Evolutionary conservation across 1,284 basidiomycete genomes (phyloP).

Genomic region (Cerioporus squamosus): DNA sequence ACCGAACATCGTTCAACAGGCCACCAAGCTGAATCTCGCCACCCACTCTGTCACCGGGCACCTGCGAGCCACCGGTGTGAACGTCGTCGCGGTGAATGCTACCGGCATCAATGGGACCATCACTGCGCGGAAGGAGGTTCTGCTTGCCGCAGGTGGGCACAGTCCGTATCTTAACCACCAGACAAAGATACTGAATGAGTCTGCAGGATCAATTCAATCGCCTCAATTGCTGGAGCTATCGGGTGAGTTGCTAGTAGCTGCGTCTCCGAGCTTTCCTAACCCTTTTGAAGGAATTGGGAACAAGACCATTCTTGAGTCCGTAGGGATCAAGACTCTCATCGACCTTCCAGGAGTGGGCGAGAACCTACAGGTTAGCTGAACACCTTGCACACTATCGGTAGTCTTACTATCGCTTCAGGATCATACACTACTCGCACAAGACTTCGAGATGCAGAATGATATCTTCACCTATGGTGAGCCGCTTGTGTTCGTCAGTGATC

Average conservation of each 20-base stretch:
- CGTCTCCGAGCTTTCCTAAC: not conserved
- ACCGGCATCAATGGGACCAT: constrained; percentile 14
- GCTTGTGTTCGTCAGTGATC: not conserved
- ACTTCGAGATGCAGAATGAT: constrained; percentile 7
- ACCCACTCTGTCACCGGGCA: not conserved
- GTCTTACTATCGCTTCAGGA: not conserved
- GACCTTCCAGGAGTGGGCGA: constrained; percentile 27
- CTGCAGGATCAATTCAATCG: constrained; percentile 26
- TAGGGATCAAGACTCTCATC: constrained; percentile 22
- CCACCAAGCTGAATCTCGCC: not conserved
- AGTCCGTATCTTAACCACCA: too few relatives aligned
- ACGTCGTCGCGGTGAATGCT: constrained; percentile 15
- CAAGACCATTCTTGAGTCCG: constrained; percentile 12
- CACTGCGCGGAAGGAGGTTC: constrained; percentile 29
- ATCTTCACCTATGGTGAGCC: constrained; percentile 9
- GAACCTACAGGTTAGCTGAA: constrained; percentile 15
- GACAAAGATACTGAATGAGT: not conserved
- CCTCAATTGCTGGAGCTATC: constrained; percentile 33
- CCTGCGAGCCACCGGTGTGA: constrained; percentile 55
- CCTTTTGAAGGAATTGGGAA: constrained; percentile 21
- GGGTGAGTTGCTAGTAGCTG: too few relatives aligned
- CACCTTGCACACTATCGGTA: too few relatives aligned
- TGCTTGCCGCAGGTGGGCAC: constrained; percentile 29
- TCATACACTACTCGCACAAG: constrained; percentile 17
- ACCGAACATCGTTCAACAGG: not conserved